phyloP scores from a whole-genome alignment of 306 rosid genomes.

The Prunus armeniaca region DNA sequence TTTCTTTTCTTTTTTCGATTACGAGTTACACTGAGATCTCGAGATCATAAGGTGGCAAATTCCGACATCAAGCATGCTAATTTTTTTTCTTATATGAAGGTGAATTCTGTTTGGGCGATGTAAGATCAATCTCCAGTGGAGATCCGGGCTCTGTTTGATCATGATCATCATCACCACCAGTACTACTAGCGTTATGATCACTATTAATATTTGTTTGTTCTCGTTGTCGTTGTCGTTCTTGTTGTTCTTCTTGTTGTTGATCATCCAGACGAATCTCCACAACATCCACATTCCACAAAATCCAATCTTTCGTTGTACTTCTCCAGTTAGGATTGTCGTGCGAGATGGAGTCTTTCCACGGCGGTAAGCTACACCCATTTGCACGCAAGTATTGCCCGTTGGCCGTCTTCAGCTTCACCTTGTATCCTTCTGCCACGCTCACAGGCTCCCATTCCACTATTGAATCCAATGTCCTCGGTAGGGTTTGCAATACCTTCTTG shows the following conservation, averaged over 20 bases:
- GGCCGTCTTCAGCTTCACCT: slow-evolving; percentile 22
- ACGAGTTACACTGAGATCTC: no score
- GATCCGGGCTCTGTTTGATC: background rate
- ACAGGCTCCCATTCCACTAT: slow-evolving; percentile 38
- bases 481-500: slow-evolving; percentile 26
- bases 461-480: background rate
- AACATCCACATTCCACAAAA: slow-evolving; percentile 33
- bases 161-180: background rate
- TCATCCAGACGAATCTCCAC: slow-evolving; percentile 4
- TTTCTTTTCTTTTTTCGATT: no score
- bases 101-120: no score
- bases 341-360: slow-evolving; percentile 36
- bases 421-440: slow-evolving; percentile 27
- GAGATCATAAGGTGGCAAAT: no score
- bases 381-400: slow-evolving; percentile 30
- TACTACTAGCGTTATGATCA: background rate
- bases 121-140: background rate
- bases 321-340: slow-evolving; percentile 22
- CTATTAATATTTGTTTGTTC: background rate
- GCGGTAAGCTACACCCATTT: slow-evolving; percentile 29
- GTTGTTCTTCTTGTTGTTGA: background rate
- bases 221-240: background rate
- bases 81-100: no score
- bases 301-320: slow-evolving; percentile 25
- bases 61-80: no score